Evolutionary conservation across 768 basidiomycete species (phyloP), one percentile per base, ranked within the genome.

Genomic region (Boletus rubroflammeus): DNA sequence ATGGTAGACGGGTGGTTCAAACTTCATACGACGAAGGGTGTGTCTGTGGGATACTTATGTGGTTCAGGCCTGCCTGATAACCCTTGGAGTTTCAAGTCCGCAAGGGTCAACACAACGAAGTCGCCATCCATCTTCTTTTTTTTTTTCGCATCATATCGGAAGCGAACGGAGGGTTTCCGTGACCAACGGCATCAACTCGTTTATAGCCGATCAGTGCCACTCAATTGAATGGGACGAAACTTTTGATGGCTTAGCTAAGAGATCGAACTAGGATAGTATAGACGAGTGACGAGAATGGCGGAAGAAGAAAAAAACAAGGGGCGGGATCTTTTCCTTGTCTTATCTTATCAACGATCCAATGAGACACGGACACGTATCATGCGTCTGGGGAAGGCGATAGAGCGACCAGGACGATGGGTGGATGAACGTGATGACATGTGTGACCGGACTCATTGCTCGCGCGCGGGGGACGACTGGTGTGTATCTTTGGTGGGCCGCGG

Each of bases 331-430:
- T 57, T 31, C 38, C 25, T 58, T 59, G 67, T 64, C 62, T 67
- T 68, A 68, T 67, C 66, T 67, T 68, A 67, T 67, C 66, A 34
- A 28, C 32, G 31, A 36, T n/a, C 67, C 61, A 68, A 59, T 64
- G 40, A 44, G 21, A 35, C 17, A 23, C 1, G 45, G 55, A 63
- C 66, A 67, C 66, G 66, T 67, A 66, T 51, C 51, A 4, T 57
- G 58, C 59, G 53, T 32, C 39, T 35, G n/a, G 17, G 38, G 23
- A n/a, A 26, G 63, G 63, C 13, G 58, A 60, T 68, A 68, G 50
- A 55, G 58, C 41, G 66, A 45, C 28, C 29, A 47, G 31, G 34
- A 55, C 19, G 28, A 43, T 25, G 17, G 17, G 35, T 47, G 45
- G 31, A 47, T 56, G 53, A 62, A 32, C 28, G 38, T 43, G 55